A percentile compares a stretch with the other conserved stretches of the same genome.
These are phyloP conservation scores for Xylaria telfairii DNA, from an alignment of 495 filamentous ascomycete genomes.

Conservation along the genomic window DNA sequence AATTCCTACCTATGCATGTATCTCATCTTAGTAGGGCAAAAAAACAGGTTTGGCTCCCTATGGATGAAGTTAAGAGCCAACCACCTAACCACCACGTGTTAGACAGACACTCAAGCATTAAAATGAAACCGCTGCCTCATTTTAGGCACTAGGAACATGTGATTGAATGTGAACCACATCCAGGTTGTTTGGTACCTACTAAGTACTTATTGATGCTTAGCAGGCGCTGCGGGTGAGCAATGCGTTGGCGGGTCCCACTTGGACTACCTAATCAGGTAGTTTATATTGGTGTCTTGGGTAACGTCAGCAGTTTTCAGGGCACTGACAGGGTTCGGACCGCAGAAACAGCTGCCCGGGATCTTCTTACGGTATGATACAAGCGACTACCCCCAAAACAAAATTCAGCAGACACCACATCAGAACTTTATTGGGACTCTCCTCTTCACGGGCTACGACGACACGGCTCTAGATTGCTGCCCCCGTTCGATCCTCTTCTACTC, in stretches of 20 bases:
- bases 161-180: too few species aligned
- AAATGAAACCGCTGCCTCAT: neutral
- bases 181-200: neutral
- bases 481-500: neutral
- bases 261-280: neutral
- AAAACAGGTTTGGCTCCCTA: neutral
- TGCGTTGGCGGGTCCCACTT: neutral
- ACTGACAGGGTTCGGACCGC: neutral
- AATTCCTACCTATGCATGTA: neutral
- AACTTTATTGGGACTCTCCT: neutral
- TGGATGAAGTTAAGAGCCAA: neutral
- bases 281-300: neutral
- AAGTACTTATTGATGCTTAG: neutral
- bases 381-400: neutral
- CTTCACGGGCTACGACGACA: neutral
- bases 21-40: neutral
- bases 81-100: neutral
- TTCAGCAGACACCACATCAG: conserved; percentile 1
- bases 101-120: neutral
- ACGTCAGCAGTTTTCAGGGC: neutral
- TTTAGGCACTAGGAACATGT: neutral
- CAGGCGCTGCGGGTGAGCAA: neutral
- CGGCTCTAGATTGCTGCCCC: neutral
- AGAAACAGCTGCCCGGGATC: neutral
- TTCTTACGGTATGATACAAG: neutral